Evolutionary conservation across 768 basidiomycete species (phyloP).

Genomic region (Strobilomyces confusus): DNA sequence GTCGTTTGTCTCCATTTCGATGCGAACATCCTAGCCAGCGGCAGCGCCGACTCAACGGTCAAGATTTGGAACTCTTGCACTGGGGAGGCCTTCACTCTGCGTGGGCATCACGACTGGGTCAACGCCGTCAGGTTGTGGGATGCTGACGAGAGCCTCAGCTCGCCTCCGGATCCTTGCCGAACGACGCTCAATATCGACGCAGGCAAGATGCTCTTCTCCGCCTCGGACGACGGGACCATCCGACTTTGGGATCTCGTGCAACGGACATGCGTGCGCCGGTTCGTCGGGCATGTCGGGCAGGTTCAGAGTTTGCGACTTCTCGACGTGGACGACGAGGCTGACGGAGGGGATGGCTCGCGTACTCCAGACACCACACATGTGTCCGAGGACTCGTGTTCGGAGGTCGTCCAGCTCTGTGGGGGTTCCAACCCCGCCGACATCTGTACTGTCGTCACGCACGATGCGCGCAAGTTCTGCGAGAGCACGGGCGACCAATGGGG

Average conservation of each 20-base stretch:
- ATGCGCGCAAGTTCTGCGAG: conserved; percentile 11
- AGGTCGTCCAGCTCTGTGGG: conserved; percentile 14
- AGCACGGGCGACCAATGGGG: conserved; percentile 10
- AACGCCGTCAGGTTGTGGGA: conserved; percentile 96
- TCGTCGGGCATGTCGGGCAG: conserved; percentile 89
- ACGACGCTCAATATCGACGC: conserved; percentile 56
- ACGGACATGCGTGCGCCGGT: conserved; percentile 76
- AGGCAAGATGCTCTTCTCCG: conserved; percentile 96
- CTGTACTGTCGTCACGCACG: conserved; percentile 31
- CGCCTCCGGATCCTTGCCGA: conserved; percentile 19
- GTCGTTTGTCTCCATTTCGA: conserved; percentile 92
- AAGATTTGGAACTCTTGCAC: conserved; percentile 93
- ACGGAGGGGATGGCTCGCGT: conserved; percentile 17
- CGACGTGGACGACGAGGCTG: conserved; percentile 52
- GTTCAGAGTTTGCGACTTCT: conserved; percentile 88
- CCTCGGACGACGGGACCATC: conserved; percentile 92
- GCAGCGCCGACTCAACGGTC: conserved; percentile 92
- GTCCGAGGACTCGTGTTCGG: conserved; percentile 13
- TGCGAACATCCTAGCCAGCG: conserved; percentile 85
- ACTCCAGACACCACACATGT: conserved; percentile 10
- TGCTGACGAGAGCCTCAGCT: conserved; percentile 19
- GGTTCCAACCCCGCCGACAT: conserved; percentile 17
- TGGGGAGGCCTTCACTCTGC: conserved; percentile 85
- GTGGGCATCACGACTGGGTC: conserved; percentile 95
- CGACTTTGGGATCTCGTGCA: conserved; percentile 88